Evolutionary conservation across 192 early-diverging fungal species (phyloP).

Genomic region (Endogone sp.): DNA sequence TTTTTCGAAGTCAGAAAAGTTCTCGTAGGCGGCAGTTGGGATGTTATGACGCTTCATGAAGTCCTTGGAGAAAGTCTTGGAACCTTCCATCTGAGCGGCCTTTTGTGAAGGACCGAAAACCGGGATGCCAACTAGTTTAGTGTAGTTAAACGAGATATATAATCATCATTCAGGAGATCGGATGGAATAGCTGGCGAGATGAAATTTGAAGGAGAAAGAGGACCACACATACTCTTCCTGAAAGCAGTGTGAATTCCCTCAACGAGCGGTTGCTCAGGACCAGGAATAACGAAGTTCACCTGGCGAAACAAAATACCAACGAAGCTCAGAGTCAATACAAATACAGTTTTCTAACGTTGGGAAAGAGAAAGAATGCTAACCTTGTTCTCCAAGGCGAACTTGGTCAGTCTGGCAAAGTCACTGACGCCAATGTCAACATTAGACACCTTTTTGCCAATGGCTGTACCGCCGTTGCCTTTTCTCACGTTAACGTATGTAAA

Average conservation of each 20-base stretch:
- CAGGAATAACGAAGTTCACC: conserved; percentile 83
- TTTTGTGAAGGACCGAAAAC: conserved; percentile 88
- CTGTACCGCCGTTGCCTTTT: conserved; percentile 93
- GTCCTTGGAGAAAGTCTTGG: conserved; percentile 98
- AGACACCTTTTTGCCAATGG: conserved; percentile 65
- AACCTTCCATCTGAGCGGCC: conserved; percentile 93
- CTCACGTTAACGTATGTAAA: neutral
- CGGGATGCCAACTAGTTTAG: conserved; percentile 70
- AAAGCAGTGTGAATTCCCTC: conserved; percentile 84
- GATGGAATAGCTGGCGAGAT: neutral
- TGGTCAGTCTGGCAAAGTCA: conserved; percentile 72
- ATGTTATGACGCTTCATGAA: conserved; percentile 97
- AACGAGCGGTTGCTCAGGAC: conserved; percentile 96
- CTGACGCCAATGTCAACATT: conserved; percentile 73
- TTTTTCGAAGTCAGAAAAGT: conserved; percentile 75
- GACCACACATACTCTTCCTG: conserved; percentile 65
- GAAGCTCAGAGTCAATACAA: neutral
- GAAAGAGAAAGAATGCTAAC: conserved; percentile 28
- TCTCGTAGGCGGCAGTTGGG: conserved; percentile 90
- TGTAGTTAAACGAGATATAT: neutral
- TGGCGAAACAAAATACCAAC: conserved; percentile 19
- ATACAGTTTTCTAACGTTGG: neutral
- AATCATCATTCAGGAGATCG: neutral
- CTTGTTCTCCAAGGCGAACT: conserved; percentile 75
- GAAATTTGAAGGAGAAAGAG: conserved; percentile 15